Evolutionary conservation across 2,329 filamentous ascomycete genomes (phyloP), one percentile per base, ranked within the genome.

Genomic region (Elsinoe arachidis): DNA sequence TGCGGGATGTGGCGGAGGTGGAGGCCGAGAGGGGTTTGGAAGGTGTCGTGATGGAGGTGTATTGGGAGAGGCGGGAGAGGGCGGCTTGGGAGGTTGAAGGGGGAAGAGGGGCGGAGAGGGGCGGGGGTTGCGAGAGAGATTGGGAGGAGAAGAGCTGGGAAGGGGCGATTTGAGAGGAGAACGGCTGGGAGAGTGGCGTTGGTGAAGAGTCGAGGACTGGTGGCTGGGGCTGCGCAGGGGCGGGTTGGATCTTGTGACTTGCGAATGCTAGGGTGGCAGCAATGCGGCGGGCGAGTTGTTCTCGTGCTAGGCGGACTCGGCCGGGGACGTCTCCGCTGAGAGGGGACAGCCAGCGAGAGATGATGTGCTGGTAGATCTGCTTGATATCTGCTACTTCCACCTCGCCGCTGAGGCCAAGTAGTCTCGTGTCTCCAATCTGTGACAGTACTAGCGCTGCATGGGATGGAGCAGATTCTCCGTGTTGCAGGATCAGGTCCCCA

Each of bases 261-360:
- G 73, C 68, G 4, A 77, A 61, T 1, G 68, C 61, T 1, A 75
- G 47, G 43, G 74, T 69, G 4, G 69, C 66, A 12, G 74, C 70
- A 14, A 65, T 57, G 14, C 60, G 62, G 14, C 63, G 61, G 17
- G 63, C 65, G 3, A 66, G 54, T 23, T 66, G 61, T 30, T 66
- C 66, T 60, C 67, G 70, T 10, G 65, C 65, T n/a, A 69, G 61
- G 19, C 68, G 64, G 14, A 64, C 59, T 26, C 64, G 56, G 19
- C 65, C 67, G 30, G 64, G 56, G 2, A 65, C 58, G 9, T 61
- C 52, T 11, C 55, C 58, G 17, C 63, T 58, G 0, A 69, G 60
- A 26, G 63, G 58, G 14, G 60, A 59, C 3, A 69, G 61, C 64
- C 64, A 69, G 3, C 33, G 46, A 1, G 62, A 55, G n/a, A 69